These are phyloP conservation scores for Fraxinus dipetala DNA, from an alignment of 305 asterid genomes.

Conservation along the genomic window DNA sequence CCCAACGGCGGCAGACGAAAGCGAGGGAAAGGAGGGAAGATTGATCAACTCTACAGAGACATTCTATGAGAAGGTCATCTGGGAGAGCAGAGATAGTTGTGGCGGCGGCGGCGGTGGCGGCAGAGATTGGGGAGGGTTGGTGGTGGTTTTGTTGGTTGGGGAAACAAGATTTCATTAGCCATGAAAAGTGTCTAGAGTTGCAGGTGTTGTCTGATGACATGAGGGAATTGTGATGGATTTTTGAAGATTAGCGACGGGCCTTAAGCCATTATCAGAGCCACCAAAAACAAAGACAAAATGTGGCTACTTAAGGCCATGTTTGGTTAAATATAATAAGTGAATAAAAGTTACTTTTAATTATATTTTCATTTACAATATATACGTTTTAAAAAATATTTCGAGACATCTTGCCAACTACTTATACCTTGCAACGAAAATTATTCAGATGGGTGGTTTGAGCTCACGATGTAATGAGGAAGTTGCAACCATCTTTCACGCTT, in stretches of 20 bases:
- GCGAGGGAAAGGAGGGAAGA: conserved; percentile 60
- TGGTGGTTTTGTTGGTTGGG: conserved; percentile 62
- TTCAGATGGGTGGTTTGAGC: too few relatives aligned
- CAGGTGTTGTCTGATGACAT: conserved; percentile 51
- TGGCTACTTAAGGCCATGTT: too few relatives aligned
- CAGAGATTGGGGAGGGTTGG: conserved; percentile 44
- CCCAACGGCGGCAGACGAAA: conserved; percentile 81
- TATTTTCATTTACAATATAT: too few relatives aligned
- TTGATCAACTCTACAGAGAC: conserved; percentile 58
- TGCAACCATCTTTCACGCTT: too few relatives aligned
- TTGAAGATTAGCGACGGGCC: background rate
- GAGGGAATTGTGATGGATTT: background rate
- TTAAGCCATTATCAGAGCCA: background rate
- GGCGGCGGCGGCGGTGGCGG: conserved; percentile 27
- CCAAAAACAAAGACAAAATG: background rate
- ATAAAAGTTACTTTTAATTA: too few relatives aligned
- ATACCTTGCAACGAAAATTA: too few relatives aligned
- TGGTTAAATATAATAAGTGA: too few relatives aligned
- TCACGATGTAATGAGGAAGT: too few relatives aligned
- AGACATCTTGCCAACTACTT: too few relatives aligned
- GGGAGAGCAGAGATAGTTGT: conserved; percentile 62
- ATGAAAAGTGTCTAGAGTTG: conserved; percentile 70
- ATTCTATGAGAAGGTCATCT: conserved; percentile 71
- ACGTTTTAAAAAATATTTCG: too few relatives aligned
- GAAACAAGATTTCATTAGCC: conserved; percentile 82